These are phyloP conservation scores for Laetiporus sulphureus DNA, from an alignment of 1,284 basidiomycete genomes.

Conservation along the genomic window DNA sequence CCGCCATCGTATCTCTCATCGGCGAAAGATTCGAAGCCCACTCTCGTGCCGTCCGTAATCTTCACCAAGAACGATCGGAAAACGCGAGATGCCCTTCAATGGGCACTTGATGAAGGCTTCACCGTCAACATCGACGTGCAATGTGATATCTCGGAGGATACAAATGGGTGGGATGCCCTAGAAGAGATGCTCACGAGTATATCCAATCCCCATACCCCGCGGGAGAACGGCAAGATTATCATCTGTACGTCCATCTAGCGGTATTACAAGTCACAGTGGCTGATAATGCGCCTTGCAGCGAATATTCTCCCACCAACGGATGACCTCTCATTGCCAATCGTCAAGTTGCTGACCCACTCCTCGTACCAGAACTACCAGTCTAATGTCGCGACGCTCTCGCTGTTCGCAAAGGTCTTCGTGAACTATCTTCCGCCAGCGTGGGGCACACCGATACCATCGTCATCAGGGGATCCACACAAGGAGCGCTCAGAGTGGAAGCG, in stretches of 20 bases:
- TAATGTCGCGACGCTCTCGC: slow-evolving; percentile 69
- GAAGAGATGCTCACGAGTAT: slow-evolving; percentile 70
- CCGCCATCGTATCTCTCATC: slow-evolving; percentile 33
- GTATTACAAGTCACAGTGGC: too few species aligned
- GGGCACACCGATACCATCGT: slow-evolving; percentile 56
- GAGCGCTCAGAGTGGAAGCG: slow-evolving; percentile 72
- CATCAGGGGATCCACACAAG: slow-evolving; percentile 38
- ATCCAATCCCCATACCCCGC: slow-evolving; percentile 28
- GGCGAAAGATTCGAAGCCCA: slow-evolving; percentile 30
- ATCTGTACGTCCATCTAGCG: slow-evolving; percentile 71
- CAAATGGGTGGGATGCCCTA: slow-evolving; percentile 62
- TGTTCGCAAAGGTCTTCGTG: slow-evolving; percentile 67
- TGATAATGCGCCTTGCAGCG: slow-evolving; percentile 45
- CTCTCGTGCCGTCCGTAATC: slow-evolving; percentile 48
- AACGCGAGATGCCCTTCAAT: slow-evolving; percentile 46
- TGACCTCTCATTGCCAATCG: slow-evolving; percentile 61
- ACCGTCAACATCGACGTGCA: slow-evolving; percentile 67
- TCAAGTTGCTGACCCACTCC: slow-evolving; percentile 71
- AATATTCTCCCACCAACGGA: slow-evolving; percentile 84
- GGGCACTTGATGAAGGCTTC: slow-evolving; percentile 55
- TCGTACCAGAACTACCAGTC: slow-evolving; percentile 70
- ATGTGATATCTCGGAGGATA: slow-evolving; percentile 38
- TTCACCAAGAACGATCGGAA: slow-evolving; percentile 44
- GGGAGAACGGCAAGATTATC: slow-evolving; percentile 42
- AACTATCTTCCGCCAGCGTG: slow-evolving; percentile 79